These are phyloP conservation scores for Trichoderma atrobrunneum DNA, from an alignment of 2,329 filamentous ascomycete genomes.

Conservation along the genomic window DNA sequence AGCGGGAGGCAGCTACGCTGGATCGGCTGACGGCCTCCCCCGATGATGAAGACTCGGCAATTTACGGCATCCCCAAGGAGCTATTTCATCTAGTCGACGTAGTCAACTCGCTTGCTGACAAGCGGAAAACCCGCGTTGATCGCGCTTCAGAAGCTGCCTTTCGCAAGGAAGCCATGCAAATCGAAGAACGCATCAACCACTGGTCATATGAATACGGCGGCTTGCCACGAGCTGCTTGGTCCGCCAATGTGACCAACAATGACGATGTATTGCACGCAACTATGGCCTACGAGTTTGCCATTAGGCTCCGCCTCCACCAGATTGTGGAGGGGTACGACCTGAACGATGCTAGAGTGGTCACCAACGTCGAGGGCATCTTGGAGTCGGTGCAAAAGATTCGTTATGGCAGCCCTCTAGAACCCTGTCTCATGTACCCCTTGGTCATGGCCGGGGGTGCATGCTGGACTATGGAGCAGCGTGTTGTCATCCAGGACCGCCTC, in stretches of 20 bases:
- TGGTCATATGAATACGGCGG: slow-evolving; percentile 36
- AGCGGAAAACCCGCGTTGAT: slow-evolving; percentile 33
- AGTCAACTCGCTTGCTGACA: slow-evolving; percentile 34
- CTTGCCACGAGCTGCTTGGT: slow-evolving; percentile 27
- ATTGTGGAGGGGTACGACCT: slow-evolving; percentile 42
- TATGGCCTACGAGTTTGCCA: slow-evolving; percentile 40
- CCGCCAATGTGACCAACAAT: slow-evolving; percentile 22
- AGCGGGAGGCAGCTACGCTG: slow-evolving; percentile 28
- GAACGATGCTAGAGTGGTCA: slow-evolving; percentile 33
- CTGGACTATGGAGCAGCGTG: slow-evolving; percentile 35
- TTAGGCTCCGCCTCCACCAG: slow-evolving; percentile 42
- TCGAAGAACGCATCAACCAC: slow-evolving; percentile 37
- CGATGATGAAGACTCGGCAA: slow-evolving; percentile 34
- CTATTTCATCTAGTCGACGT: slow-evolving; percentile 35
- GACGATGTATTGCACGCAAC: slow-evolving; percentile 36
- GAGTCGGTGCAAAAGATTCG: slow-evolving; percentile 38
- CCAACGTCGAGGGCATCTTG: slow-evolving; percentile 35
- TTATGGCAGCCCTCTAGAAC: slow-evolving; percentile 41
- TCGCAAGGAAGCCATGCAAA: slow-evolving; percentile 28
- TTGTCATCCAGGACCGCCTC: slow-evolving; percentile 39
- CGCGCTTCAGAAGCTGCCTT: slow-evolving; percentile 31
- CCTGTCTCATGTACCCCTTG: slow-evolving; percentile 40
- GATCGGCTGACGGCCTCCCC: slow-evolving; percentile 28
- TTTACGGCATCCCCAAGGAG: slow-evolving; percentile 37
- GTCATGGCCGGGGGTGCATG: slow-evolving; percentile 42